These are phyloP conservation scores for Cladophialophora immunda DNA, from an alignment of 2,329 filamentous ascomycete genomes.

Conservation along the genomic window DNA sequence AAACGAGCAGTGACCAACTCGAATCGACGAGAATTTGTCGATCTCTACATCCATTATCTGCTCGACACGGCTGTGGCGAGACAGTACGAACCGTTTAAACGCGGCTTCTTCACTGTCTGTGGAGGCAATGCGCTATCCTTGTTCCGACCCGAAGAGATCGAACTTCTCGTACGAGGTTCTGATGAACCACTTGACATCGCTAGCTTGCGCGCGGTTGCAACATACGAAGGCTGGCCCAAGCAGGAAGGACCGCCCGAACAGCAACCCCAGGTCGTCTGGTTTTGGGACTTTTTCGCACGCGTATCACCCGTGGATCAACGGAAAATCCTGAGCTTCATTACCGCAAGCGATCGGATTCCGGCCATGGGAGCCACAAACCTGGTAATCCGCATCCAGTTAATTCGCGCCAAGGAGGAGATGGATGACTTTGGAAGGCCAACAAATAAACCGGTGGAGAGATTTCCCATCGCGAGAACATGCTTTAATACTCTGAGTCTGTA, in stretches of 20 bases:
- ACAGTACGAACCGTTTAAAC: constrained; percentile 93
- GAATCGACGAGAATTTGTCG: constrained; percentile 86
- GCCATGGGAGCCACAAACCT: constrained; percentile 85
- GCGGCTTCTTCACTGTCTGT: constrained; percentile 92
- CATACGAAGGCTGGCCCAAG: constrained; percentile 80
- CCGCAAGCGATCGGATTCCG: constrained; percentile 88
- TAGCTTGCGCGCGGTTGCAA: constrained; percentile 77
- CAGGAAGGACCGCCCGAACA: constrained; percentile 55
- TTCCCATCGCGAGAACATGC: constrained; percentile 87
- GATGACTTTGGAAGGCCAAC: constrained; percentile 23
- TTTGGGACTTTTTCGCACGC: constrained; percentile 81
- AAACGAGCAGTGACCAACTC: constrained; percentile 79
- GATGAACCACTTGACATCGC: constrained; percentile 83
- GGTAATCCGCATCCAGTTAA: constrained; percentile 61
- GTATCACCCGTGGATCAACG: constrained; percentile 75
- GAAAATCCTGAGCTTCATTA: constrained; percentile 84
- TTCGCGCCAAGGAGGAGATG: constrained; percentile 34
- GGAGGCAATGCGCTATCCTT: constrained; percentile 86
- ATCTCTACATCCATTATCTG: constrained; percentile 80
- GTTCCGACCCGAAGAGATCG: constrained; percentile 90
- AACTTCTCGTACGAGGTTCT: constrained; percentile 83
- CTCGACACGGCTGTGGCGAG: constrained; percentile 79
- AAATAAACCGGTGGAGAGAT: constrained; percentile 69
- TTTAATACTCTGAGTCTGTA: constrained; percentile 86
- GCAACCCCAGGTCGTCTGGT: constrained; percentile 80